Conservation (phyloP, 129 eudicot species). For the Flaveria trinervia region DNA sequence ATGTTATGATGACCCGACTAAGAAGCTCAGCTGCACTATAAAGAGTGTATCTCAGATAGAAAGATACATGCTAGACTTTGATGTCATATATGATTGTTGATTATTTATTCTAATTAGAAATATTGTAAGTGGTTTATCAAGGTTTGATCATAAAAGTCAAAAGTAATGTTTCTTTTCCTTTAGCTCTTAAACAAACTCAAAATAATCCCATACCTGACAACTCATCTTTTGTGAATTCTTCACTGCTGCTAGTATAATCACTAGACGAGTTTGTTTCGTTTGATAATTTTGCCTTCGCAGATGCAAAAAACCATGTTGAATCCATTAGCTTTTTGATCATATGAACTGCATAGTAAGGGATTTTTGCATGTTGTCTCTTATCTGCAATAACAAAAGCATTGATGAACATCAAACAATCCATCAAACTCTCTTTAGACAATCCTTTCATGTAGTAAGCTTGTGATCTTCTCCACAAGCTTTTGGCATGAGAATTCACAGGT, state of each 20-base stretch:
- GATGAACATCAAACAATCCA: conserved; percentile 82
- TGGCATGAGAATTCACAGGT: conserved; percentile 72
- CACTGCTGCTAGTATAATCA: conserved; percentile 24
- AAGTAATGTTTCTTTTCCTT: too few species aligned
- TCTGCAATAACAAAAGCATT: conserved; percentile 39
- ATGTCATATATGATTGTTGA: too few species aligned
- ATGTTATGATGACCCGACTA: too few species aligned
- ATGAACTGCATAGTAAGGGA: conserved; percentile 65
- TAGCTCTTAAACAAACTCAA: neutral
- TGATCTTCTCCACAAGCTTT: conserved; percentile 90
- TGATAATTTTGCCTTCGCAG: conserved; percentile 40
- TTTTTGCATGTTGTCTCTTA: conserved; percentile 30
- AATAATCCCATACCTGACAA: conserved; percentile 44
- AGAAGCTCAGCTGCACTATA: too few species aligned
- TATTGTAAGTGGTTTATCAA: neutral
- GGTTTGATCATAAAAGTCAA: neutral
- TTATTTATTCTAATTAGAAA: too few species aligned
- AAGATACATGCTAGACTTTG: too few species aligned
- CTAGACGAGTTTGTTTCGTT: conserved; percentile 20
- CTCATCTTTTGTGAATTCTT: conserved; percentile 29
- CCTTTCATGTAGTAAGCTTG: conserved; percentile 93
- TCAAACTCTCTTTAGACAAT: conserved; percentile 82
- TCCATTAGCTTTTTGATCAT: conserved; percentile 84
- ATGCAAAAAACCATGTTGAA: conserved; percentile 64
- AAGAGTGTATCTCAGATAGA: too few species aligned